Evolutionary conservation across 2,329 filamentous ascomycete species (phyloP), one percentile per base, ranked within the genome.

Genomic region (Decorospora gaudefroyi): DNA sequence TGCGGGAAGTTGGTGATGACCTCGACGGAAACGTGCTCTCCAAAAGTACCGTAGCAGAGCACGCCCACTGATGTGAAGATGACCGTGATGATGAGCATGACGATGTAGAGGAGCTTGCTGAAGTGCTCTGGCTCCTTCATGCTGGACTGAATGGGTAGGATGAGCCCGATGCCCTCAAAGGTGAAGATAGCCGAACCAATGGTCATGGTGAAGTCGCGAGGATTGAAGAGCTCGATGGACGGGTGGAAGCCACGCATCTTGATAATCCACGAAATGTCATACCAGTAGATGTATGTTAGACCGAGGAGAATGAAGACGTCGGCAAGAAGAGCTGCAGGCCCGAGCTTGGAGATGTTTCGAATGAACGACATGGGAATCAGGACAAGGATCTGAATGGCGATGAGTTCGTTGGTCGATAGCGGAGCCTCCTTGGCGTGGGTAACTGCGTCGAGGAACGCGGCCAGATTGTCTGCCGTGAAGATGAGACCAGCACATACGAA

Each of bases 401-500:
- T 89, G 30, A 90, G 75, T 6, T 74, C 70, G 4, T 76, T 78
- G 1, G 83, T 76, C 3, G 78, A 77, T 1, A 87, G 64, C 1
- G 78, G 78, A 16, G 74, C 63, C 2, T 53, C 69, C 3, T 70
- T 62, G 22, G 76, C 74, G 3, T 73, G 65, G 1, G 77, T 74
- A 22, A 89, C 79, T 2, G 86, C 86, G 19, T 80, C 72, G 16
- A 86, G 70, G 69, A 90, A 88, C 0, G 84, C 81, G 26, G 77
- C 77, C 13, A 88, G 69, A 59, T 90, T 90, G 64, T 90, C 85
- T 0, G 87, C 87, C 0, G 85, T 85, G 60, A 90, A 90, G 40
- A 90, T 87, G 36, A 89, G 79, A 21, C 87, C 87, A 0, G 87
- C 83, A 57, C 86, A 90, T 28, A 90, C 87, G 53, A 90, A 90